These are phyloP conservation scores for Orobanche coerulescens DNA, from an alignment of 257 asterid species.

Conservation along the genomic window DNA sequence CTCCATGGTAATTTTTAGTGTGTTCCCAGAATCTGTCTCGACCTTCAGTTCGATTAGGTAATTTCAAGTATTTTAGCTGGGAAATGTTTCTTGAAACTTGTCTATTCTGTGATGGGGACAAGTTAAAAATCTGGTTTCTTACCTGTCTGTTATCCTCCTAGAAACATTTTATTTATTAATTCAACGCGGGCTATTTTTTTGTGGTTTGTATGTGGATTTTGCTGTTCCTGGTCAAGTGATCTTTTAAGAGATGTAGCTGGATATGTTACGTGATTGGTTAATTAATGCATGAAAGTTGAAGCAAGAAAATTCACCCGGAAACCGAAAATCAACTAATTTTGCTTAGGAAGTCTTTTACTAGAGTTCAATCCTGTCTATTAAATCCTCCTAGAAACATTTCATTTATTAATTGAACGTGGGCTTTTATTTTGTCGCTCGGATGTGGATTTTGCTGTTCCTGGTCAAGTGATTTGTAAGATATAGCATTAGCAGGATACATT, in stretches of 20 bases:
- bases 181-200: neutral
- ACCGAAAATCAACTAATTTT: neutral
- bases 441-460: neutral
- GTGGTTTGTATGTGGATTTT: neutral
- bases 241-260: neutral
- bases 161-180: neutral
- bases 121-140: neutral
- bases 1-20: neutral
- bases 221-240: neutral
- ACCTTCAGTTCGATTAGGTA: too few species aligned
- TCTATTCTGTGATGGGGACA: neutral
- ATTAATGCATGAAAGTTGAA: neutral
- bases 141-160: neutral
- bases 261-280: neutral
- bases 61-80: too few species aligned
- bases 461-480: neutral
- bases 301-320: neutral
- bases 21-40: slow-evolving; percentile 9
- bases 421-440: neutral
- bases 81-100: neutral
- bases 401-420: neutral
- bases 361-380: neutral
- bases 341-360: neutral
- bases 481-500: neutral
- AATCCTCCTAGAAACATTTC: neutral